Conservation (phyloP, 2,329 filamentous ascomycete species). For the Aspergillus sp. region DNA sequence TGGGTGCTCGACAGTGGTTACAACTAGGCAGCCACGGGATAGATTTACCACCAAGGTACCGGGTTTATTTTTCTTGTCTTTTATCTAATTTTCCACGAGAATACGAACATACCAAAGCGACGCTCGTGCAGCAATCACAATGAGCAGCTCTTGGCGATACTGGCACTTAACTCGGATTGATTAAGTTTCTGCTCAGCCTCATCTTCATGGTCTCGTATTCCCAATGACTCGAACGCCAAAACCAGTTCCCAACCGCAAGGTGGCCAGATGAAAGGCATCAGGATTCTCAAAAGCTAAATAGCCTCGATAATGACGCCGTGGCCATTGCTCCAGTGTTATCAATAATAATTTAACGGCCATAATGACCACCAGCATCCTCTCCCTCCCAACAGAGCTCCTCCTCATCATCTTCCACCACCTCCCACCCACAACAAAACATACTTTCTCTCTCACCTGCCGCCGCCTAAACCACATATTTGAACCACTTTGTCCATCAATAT, state of each 20-base stretch:
- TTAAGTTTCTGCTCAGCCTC: neutral
- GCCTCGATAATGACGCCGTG: neutral
- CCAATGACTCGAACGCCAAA: neutral
- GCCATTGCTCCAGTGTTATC: neutral
- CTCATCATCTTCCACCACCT: neutral
- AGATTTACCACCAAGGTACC: too few relatives aligned
- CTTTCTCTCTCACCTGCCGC: neutral
- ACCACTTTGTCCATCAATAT: neutral
- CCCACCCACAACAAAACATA: neutral
- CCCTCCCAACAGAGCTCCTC: constrained; percentile 7
- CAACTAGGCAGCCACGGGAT: too few relatives aligned
- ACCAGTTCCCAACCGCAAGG: neutral
- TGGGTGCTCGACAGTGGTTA: too few relatives aligned
- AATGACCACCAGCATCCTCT: neutral
- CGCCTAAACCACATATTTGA: neutral
- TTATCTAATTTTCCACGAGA: too few relatives aligned
- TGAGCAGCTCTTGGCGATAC: too few relatives aligned
- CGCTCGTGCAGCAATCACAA: too few relatives aligned
- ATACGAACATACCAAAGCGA: too few relatives aligned
- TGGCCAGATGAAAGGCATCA: constrained; percentile 4
- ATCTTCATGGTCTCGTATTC: neutral
- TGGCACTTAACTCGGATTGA: neutral
- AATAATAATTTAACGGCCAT: neutral
- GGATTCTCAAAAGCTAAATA: neutral
- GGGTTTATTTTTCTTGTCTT: too few relatives aligned